Base-by-base conservation (phyloP, 116 monocot genomes). In the Phalaenopsis hybrid region DNA sequence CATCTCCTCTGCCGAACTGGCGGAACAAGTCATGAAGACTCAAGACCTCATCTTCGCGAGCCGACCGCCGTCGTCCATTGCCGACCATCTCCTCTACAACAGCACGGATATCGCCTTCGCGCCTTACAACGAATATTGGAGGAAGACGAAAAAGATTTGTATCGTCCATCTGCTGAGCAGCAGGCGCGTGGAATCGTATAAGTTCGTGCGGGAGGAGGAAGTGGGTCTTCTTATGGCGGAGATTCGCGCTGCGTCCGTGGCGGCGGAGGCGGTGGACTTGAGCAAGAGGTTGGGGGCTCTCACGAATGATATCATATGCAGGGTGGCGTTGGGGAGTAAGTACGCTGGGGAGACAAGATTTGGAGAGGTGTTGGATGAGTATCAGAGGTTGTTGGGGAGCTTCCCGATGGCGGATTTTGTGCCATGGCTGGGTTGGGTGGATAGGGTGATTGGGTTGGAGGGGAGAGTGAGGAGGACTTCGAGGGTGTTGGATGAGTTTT, bases 61-160 rank as follows among this genome's bases (percentile, higher is more conserved):
- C 37, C 49, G 81, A 8, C 50, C 72, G 0, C 9, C 55, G 4
- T 81, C 37, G 3, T 6, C 37, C 52, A 37, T 74, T 9, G 17
- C 37, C 18, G 8, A 74, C 37, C 34, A 12, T 23, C 43, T 74
- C 18, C 5, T 20, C 3, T 81, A 81, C 74, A 8, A 16, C 16
- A 28, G 31, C 34, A 11, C 9, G 4, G 74, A 55, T 52, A 2
- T 81, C 6, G 20, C 73, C 52, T 81, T 81, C 52, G 52, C 72
- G 20, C 73, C 73, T 4, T 75, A 81, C 74, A 43, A 74, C n/a
- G 81, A 81, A 2, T 74, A 57, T n/a, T 81, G 81, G 81, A 74
- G 57, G 10, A 12, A 0, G 18, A 43, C 57, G n/a, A 57, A 55
- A 8, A 82, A 59, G 75, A 55, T 82, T 0, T 82, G 75, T 31